A percentile compares a stretch with the other conserved stretches of the same genome.
Conservation (phyloP, 2,329 filamentous ascomycete species). For the Meredithiella fracta region DNA sequence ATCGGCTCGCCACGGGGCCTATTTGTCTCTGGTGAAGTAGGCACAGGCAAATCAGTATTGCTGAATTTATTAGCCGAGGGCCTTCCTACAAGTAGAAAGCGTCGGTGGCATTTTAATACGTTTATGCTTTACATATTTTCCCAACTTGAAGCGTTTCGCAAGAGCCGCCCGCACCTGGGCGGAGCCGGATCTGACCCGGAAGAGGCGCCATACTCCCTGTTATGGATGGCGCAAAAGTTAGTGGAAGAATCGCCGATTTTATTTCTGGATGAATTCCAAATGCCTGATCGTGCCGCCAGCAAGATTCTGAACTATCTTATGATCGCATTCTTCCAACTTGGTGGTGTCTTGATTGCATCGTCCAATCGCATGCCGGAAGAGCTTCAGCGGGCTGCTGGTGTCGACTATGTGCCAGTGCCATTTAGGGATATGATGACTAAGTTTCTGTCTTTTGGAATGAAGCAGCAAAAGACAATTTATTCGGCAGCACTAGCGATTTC, state of each 20-base stretch:
- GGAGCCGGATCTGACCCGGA: slow-evolving; percentile 17
- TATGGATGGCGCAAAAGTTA: slow-evolving; percentile 61
- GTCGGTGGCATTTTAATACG: slow-evolving; percentile 68
- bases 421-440: slow-evolving; percentile 34
- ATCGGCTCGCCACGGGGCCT: slow-evolving; percentile 59
- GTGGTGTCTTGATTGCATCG: slow-evolving; percentile 63
- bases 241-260: slow-evolving; percentile 59
- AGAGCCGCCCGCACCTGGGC: slow-evolving; percentile 15
- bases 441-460: slow-evolving; percentile 22
- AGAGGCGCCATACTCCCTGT: slow-evolving; percentile 43
- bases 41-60: slow-evolving; percentile 74
- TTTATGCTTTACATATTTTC: slow-evolving; percentile 70
- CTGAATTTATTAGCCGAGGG: slow-evolving; percentile 66
- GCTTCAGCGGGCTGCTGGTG: slow-evolving; percentile 55
- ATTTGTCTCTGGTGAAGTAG: slow-evolving; percentile 66
- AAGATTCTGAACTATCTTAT: slow-evolving; percentile 69
- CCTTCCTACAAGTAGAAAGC: slow-evolving; percentile 55
- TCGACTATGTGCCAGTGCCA: slow-evolving; percentile 45
- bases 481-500: slow-evolving; percentile 53
- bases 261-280: slow-evolving; percentile 71
- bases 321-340: slow-evolving; percentile 65
- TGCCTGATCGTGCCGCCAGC: slow-evolving; percentile 60
- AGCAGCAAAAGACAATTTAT: slow-evolving; percentile 29
- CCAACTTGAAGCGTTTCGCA: slow-evolving; percentile 49
- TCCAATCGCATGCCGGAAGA: slow-evolving; percentile 77